Percentiles rank a stretch among this genome's conserved stretches.
These are phyloP conservation scores for Fusarium beomiforme DNA, from an alignment of 2,329 filamentous ascomycete genomes.

Conservation along the genomic window DNA sequence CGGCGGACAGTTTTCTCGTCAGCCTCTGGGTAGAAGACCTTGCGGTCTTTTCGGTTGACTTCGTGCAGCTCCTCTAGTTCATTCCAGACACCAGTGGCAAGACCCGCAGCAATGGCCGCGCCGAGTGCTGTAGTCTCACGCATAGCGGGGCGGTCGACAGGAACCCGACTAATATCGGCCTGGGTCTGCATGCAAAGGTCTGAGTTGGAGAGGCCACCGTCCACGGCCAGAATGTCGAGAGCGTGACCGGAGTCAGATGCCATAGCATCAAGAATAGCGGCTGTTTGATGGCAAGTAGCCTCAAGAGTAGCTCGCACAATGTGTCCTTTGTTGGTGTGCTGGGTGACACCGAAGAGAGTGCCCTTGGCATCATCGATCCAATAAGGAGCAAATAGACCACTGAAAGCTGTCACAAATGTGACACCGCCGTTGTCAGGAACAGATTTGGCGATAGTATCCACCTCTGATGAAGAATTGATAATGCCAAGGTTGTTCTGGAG, in stretches of 20 bases:
- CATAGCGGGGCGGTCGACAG: conserved; percentile 86
- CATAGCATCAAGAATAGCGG: conserved; percentile 92
- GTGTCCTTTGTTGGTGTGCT: conserved; percentile 85
- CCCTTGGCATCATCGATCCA: conserved; percentile 95
- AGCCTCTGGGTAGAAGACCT: conserved; percentile 75
- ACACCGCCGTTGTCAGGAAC: conserved; percentile 82
- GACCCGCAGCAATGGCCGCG: conserved; percentile 88
- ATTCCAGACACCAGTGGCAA: conserved; percentile 82
- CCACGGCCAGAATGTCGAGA: conserved; percentile 80
- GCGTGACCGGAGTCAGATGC: conserved; percentile 83
- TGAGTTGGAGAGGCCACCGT: conserved; percentile 90
- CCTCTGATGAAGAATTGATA: conserved; percentile 60
- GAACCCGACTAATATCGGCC: conserved; percentile 84
- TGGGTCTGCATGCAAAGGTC: conserved; percentile 93
- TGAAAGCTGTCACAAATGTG: conserved; percentile 90
- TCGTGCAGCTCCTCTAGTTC: conserved; percentile 77
- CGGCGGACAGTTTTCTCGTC: conserved; percentile 50
- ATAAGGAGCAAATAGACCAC: conserved; percentile 89
- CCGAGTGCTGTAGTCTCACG: conserved; percentile 90
- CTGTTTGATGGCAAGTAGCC: conserved; percentile 91
- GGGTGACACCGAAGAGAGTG: conserved; percentile 86
- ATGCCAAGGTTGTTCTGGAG: conserved; percentile 72
- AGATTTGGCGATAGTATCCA: conserved; percentile 61
- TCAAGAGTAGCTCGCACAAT: conserved; percentile 90
- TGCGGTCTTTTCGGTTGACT: conserved; percentile 76